Base-by-base conservation (phyloP, 2,329 filamentous ascomycete genomes). In the Pestalotiopsis sp. region DNA sequence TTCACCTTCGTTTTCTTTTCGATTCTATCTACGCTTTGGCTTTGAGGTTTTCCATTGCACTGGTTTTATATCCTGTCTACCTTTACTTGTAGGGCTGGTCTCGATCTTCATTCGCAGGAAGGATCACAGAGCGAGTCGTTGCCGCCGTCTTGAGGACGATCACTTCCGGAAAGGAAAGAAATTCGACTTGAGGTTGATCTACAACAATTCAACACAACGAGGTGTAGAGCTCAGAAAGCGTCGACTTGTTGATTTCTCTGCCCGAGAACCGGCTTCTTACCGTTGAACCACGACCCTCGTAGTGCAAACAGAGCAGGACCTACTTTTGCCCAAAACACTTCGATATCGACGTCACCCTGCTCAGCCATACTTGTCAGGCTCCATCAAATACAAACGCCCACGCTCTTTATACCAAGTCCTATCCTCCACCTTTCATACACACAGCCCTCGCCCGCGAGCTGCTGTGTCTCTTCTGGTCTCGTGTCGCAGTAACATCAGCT, bases 21-120 rank as follows among this genome's bases (percentile, higher is more conserved):
- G 67, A 57, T 66, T 58, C 64, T 52, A 68, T 68, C 71, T 62
- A 72, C 68, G 69, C 68, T 65, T 67, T 68, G 65, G 69, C 67
- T 69, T 71, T 20, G 38, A 52, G 45, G 17, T n/a, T n/a, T 52
- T 20, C 41, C 20, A n/a, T 20, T 20, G 36, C 14, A 27, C n/a
- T 27, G n/a, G 31, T 27, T 36, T 67, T 62, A 68, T 41, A 38
- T 61, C 57, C 63, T 68, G 39, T 60, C 64, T 65, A 66, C 68
- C 36, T 69, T 59, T 49, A 58, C n/a, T 69, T 62, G n/a, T 45
- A 67, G 61, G 66, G 52, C 66, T 69, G 66, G 68, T 31, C 62
- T 66, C 56, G 60, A 56, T 65, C 38, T 61, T 66, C n/a, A 57
- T 27, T 57, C 38, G 23, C 20, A 45, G 62, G n/a, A 39, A 62